These are phyloP conservation scores for Yamadazyma jaroonii DNA, from an alignment of 1,139 yeast genomes.

Conservation along the genomic window DNA sequence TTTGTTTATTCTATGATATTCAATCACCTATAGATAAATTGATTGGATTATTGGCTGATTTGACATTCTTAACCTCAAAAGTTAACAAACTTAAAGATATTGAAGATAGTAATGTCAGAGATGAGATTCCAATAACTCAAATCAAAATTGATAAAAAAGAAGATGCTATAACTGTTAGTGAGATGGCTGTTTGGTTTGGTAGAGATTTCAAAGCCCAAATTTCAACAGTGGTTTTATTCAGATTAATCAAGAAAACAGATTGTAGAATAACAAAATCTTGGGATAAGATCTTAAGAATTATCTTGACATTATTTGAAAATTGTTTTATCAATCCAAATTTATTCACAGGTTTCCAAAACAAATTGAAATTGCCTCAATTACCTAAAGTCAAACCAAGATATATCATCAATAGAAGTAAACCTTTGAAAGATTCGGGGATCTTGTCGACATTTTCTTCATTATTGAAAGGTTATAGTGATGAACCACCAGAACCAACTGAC, in stretches of 20 bases:
- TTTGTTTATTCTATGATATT: slow-evolving; percentile 65
- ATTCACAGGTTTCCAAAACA: slow-evolving; percentile 61
- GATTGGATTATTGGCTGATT: slow-evolving; percentile 57
- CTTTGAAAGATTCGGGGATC: slow-evolving; percentile 67
- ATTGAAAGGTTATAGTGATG: slow-evolving; percentile 82
- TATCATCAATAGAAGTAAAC: slow-evolving; percentile 58
- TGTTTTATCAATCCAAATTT: slow-evolving; percentile 69
- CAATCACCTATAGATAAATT: slow-evolving; percentile 61
- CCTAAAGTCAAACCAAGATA: slow-evolving; percentile 65
- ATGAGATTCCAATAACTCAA: slow-evolving; percentile 48
- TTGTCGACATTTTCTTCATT: slow-evolving; percentile 90
- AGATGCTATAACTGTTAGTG: slow-evolving; percentile 71
- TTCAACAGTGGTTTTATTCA: slow-evolving; percentile 79
- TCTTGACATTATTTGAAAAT: slow-evolving; percentile 68
- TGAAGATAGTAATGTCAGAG: slow-evolving; percentile 36
- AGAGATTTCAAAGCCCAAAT: slow-evolving; percentile 89
- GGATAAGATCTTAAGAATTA: slow-evolving; percentile 57
- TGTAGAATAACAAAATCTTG: slow-evolving; percentile 53
- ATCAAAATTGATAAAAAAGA: slow-evolving; percentile 48
- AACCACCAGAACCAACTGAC: slow-evolving; percentile 86
- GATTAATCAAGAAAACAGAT: slow-evolving; percentile 63
- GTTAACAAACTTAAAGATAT: slow-evolving; percentile 6
- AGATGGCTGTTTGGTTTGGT: slow-evolving; percentile 80
- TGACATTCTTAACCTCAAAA: slow-evolving; percentile 52
- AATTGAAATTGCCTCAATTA: slow-evolving; percentile 48